Evolutionary conservation across 495 filamentous ascomycete species (phyloP), one percentile per base, ranked within the genome.

Genomic region (Xylaria grammica): DNA sequence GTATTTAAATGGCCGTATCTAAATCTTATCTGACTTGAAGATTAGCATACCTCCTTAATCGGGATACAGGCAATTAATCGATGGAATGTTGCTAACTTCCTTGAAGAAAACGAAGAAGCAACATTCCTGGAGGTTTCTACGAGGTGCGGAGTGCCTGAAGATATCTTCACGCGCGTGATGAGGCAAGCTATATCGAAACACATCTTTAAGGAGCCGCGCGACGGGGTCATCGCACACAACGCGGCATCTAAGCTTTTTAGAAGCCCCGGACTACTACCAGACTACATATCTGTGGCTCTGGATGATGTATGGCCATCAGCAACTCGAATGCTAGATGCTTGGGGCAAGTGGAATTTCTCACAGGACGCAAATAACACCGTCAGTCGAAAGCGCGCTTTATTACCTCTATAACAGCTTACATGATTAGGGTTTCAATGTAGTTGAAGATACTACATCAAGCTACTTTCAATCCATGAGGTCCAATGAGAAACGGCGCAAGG

Each of bases 201-300:
- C 29, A 74, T 84, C 42, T 86, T 86, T 72, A 57, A 60, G 3
- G 81, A 85, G 60, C 73, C 78, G 15, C 49, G 40, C 0, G 62
- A 62, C 0, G 65, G 65, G 6, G 45, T 66, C 6, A 40, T 72
- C 20, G 55, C 30, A n/a, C 69, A 54, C 74, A 77, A 20, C 70
- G 74, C 13, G 29, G 76, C 24, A 62, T 86, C 49, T 7, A 74
- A 68, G 48, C 49, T 69, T 83, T 1, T 74, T 77, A 15, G 69
- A 77, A n/a, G 62, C 70, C 45, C 29, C 54, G 1, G 17, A 51
- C 17, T 61, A 80, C 45, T 60, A 65, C 24, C 70, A 76, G 34
- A 81, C 75, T 74, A 55, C 80, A 9, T 68, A 62, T 73, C 22
- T 69, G 69, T 34, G 60, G n/a, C n/a, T n/a, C n/a, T 64, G 15